These are phyloP conservation scores for Marasmius fiardii DNA, from an alignment of 1,284 basidiomycete genomes.

Conservation along the genomic window DNA sequence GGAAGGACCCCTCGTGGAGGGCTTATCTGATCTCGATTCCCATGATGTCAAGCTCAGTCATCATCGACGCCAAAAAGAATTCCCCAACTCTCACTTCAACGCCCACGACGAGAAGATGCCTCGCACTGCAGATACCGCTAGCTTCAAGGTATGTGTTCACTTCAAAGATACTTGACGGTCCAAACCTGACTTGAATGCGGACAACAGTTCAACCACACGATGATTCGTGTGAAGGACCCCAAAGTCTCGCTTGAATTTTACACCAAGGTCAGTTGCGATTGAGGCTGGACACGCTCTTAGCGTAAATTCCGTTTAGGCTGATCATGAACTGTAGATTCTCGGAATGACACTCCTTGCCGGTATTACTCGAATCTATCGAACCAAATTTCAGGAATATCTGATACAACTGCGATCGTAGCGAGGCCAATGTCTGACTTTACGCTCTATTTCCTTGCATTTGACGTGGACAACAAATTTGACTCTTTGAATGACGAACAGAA, in stretches of 20 bases:
- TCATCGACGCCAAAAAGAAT: not conserved
- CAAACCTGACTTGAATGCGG: not conserved
- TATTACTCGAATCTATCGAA: slow-evolving; percentile 18
- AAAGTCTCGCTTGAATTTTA: slow-evolving; percentile 78
- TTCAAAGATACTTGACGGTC: not conserved
- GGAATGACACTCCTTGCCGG: slow-evolving; percentile 85
- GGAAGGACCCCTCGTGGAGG: not conserved
- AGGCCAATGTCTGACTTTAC: slow-evolving; percentile 60
- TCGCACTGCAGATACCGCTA: slow-evolving; percentile 59
- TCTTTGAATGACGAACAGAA: slow-evolving; percentile 49
- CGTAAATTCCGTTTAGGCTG: no score
- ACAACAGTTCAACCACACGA: slow-evolving; percentile 82
- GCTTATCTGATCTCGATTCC: not conserved
- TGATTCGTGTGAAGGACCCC: slow-evolving; percentile 89
- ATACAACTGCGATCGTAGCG: slow-evolving; percentile 32
- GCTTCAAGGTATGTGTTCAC: slow-evolving; percentile 48
- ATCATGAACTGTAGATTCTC: slow-evolving; percentile 43
- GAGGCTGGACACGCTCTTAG: no score
- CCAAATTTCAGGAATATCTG: not conserved
- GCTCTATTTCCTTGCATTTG: slow-evolving; percentile 81
- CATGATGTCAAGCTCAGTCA: not conserved
- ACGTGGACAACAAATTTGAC: slow-evolving; percentile 42
- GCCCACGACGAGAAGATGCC: slow-evolving; percentile 47
- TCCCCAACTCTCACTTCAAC: slow-evolving; percentile 9
- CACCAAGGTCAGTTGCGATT: slow-evolving; percentile 51